Percentiles rank a stretch among this genome's conserved stretches.
Conservation (phyloP, 805 yeast genomes). For the Cyberlindnera mycetangii region DNA sequence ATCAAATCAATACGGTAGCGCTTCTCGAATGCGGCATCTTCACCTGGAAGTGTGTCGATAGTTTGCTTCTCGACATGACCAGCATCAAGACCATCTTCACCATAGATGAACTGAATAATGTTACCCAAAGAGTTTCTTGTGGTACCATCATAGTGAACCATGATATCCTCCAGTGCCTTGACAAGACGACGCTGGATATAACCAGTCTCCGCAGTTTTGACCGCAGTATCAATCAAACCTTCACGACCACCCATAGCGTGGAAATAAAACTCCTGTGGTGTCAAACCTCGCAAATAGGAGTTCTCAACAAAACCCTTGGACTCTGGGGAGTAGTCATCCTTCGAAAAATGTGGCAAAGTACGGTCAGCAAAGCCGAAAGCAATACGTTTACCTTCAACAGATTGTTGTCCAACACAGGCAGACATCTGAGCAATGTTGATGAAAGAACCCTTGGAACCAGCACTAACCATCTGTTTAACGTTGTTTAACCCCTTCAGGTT, state of each 20-base stretch:
- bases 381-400: conserved; percentile 99
- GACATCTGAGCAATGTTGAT: conserved; percentile 99
- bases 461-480: conserved; percentile 98
- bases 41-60: conserved; percentile 92
- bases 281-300: conserved; percentile 93
- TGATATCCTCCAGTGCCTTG: conserved; percentile 93
- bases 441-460: conserved; percentile 99
- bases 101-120: conserved; percentile 91
- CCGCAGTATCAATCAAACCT: conserved; percentile 99
- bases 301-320: conserved; percentile 98
- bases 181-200: conserved; percentile 97
- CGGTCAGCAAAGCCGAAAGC: conserved; percentile 97
- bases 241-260: conserved; percentile 99
- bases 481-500: conserved; percentile 91
- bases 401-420: conserved; percentile 99
- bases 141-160: conserved; percentile 98
- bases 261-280: conserved; percentile 98
- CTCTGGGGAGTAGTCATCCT: conserved; percentile 98
- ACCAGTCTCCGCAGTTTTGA: conserved; percentile 98
- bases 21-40: conserved; percentile 76
- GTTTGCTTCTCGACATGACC: conserved; percentile 96
- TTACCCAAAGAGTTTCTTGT: conserved; percentile 97
- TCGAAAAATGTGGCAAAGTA: conserved; percentile 95
- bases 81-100: conserved; percentile 99
- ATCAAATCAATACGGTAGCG: conserved; percentile 86